phyloP scores from a whole-genome alignment of 345 rosid genomes.

The Eucalyptus brandiana region DNA sequence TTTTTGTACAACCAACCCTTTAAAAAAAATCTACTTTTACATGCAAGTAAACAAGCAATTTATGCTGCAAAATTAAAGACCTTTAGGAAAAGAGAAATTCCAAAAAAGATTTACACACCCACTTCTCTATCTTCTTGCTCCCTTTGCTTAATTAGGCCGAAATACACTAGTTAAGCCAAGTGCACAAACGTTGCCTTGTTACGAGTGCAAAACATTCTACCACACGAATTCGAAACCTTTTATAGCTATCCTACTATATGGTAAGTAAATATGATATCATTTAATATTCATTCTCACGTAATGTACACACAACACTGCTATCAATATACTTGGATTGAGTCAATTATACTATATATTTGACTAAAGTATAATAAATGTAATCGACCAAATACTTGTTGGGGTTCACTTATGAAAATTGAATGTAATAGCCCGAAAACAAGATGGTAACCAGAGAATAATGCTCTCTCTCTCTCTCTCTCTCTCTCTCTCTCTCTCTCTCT shows the following conservation, averaged over 20 bases:
- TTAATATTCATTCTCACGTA: fast-evolving
- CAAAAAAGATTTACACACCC: background rate
- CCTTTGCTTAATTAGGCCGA: background rate
- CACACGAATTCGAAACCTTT: fast-evolving
- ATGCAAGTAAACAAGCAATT: background rate
- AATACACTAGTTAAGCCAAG: background rate
- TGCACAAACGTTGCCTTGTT: fast-evolving
- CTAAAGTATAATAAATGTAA: background rate
- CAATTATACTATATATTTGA: background rate
- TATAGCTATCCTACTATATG: background rate
- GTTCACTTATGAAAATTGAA: background rate
- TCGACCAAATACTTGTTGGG: too few relatives aligned
- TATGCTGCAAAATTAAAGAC: background rate
- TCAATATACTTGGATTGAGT: background rate
- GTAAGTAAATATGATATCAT: background rate
- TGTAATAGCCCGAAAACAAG: background rate
- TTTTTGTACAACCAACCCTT: background rate
- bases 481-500: background rate
- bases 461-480: background rate
- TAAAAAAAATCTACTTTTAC: background rate
- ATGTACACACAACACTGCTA: fast-evolving
- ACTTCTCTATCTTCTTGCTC: background rate
- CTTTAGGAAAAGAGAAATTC: background rate
- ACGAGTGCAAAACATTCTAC: fast-evolving
- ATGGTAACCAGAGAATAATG: background rate